Percentiles rank a stretch among this genome's conserved stretches.
phyloP scores from a whole-genome alignment of 164 flowering plant species.

The Chloranthus sessilifolius region DNA sequence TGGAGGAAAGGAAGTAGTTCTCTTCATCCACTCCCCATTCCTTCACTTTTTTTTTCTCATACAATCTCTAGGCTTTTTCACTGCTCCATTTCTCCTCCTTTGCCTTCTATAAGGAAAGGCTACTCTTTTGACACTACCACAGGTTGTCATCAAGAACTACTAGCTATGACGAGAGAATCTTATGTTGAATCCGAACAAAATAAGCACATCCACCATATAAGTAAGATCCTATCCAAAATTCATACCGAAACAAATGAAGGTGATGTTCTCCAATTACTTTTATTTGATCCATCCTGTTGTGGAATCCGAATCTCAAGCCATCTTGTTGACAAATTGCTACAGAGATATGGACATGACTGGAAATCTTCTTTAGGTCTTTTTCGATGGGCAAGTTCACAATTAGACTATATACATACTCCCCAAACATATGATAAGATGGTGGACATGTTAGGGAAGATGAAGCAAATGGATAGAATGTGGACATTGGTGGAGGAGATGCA shows the following conservation, averaged over 20 bases:
- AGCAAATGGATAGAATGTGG: slow-evolving; percentile 56
- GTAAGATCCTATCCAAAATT: slow-evolving; percentile 27
- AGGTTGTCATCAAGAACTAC: slow-evolving; percentile 11
- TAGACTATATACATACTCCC: slow-evolving; percentile 33
- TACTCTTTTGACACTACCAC: slow-evolving; percentile 1
- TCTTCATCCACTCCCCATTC: neutral
- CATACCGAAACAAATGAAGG: slow-evolving; percentile 24
- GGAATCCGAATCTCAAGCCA: slow-evolving; percentile 23
- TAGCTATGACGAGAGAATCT: slow-evolving; percentile 10
- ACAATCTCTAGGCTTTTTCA: slow-evolving; percentile 3
- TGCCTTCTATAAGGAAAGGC: too few relatives aligned
- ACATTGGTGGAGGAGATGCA: slow-evolving; percentile 47
- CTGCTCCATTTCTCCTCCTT: too few relatives aligned
- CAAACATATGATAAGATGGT: slow-evolving; percentile 54
- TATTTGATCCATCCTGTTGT: slow-evolving; percentile 26
- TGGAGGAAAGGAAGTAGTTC: slow-evolving; percentile 4
- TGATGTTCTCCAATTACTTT: slow-evolving; percentile 38
- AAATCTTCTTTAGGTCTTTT: slow-evolving; percentile 68
- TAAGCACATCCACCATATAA: neutral
- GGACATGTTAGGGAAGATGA: slow-evolving; percentile 68
- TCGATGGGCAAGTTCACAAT: slow-evolving; percentile 49
- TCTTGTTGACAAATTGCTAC: slow-evolving; percentile 43
- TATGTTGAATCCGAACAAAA: slow-evolving; percentile 20
- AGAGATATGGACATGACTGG: slow-evolving; percentile 67
- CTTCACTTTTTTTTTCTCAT: slow-evolving; percentile 9